These are phyloP conservation scores for Nakazawaea laoshanensis DNA, from an alignment of 805 yeast species.

Conservation along the genomic window DNA sequence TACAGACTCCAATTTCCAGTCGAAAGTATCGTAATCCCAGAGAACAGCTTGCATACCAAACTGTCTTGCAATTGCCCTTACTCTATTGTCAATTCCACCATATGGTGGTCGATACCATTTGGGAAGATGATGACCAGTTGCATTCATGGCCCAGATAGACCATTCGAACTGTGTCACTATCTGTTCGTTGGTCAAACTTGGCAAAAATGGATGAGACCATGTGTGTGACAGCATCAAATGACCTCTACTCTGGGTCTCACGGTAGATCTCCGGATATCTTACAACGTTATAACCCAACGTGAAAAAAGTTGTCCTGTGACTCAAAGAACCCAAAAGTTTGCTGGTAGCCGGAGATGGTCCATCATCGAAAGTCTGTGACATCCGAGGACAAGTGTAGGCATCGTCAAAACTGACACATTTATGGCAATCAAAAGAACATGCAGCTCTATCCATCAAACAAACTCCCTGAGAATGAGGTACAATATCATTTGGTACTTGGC, in stretches of 20 bases:
- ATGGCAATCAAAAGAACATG: conserved; percentile 83
- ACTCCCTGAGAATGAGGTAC: conserved; percentile 45
- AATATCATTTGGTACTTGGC: conserved; percentile 34
- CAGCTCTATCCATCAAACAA: conserved; percentile 43
- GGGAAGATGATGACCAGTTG: conserved; percentile 80
- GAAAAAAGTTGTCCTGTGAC: conserved; percentile 65
- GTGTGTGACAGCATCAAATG: conserved; percentile 86
- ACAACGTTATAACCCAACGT: conserved; percentile 78
- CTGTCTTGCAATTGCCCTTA: conserved; percentile 68
- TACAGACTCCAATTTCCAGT: conserved; percentile 66
- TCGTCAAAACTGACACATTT: conserved; percentile 74
- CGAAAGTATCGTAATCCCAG: conserved; percentile 90
- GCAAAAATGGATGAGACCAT: conserved; percentile 86
- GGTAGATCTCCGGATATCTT: conserved; percentile 65
- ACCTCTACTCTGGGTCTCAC: conserved; percentile 45
- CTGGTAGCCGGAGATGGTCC: conserved; percentile 80
- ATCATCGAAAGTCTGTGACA: conserved; percentile 91
- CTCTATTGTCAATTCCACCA: conserved; percentile 88
- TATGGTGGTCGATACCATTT: conserved; percentile 96
- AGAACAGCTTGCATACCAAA: conserved; percentile 83
- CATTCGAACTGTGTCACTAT: conserved; percentile 87
- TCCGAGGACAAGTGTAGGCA: conserved; percentile 58
- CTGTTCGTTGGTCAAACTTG: conserved; percentile 68
- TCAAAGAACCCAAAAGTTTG: conserved; percentile 44
- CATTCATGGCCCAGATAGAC: conserved; percentile 98